phyloP scores from a whole-genome alignment of 225 moss, liverwort and hornwort genomes.

The Asterella californica region DNA sequence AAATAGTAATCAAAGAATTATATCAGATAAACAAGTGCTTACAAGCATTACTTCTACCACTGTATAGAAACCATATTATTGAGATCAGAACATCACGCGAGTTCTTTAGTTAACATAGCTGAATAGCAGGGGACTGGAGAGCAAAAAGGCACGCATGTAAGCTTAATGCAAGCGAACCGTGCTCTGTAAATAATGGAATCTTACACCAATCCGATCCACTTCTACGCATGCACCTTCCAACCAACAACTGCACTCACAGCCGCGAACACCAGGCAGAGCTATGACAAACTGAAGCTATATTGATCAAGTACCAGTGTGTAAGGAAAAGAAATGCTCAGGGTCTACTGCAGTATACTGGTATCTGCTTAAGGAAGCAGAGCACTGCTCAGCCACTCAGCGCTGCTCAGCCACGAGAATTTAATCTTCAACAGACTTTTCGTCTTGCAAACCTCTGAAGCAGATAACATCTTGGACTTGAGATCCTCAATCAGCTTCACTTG shows the following conservation, averaged over 20 bases:
- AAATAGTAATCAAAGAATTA: background rate
- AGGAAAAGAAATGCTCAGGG: background rate
- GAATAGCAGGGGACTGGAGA: background rate
- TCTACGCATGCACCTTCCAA: background rate
- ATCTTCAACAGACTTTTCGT: background rate
- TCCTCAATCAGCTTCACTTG: constrained; percentile 30
- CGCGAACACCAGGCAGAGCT: background rate
- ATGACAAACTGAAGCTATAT: background rate
- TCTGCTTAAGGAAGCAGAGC: background rate
- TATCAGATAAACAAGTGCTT: background rate
- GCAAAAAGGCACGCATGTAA: background rate
- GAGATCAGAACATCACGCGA: background rate
- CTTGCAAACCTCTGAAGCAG: constrained; percentile 23
- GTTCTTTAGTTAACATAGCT: background rate
- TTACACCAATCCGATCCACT: background rate
- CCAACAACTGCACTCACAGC: background rate
- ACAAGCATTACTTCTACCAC: background rate
- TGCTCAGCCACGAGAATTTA: background rate
- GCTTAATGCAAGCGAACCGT: background rate
- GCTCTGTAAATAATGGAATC: background rate
- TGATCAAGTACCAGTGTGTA: background rate
- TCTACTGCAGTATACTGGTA: background rate
- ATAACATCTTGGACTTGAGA: constrained; percentile 27
- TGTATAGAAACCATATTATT: background rate
- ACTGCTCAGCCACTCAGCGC: background rate